Conservation (phyloP, 345 rosid species). For the Populus tremula region DNA sequence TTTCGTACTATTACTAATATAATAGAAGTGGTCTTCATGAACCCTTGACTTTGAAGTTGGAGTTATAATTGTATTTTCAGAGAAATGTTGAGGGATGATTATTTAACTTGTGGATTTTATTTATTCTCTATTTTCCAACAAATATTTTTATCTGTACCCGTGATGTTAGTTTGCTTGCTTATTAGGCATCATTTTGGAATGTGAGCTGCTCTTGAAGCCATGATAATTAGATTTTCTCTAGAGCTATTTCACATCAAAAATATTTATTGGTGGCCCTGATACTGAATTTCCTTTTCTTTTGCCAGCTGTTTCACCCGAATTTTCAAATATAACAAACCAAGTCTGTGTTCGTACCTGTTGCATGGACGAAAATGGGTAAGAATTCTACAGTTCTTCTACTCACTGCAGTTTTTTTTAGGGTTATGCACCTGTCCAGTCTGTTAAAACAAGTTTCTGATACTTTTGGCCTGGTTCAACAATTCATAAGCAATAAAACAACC, state of each 20-base stretch:
- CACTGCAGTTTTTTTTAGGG: background rate
- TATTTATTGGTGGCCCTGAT: background rate
- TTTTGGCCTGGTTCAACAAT: background rate
- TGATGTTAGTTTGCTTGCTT: background rate
- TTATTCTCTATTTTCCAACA: background rate
- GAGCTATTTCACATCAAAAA: background rate
- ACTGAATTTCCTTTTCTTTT: slow-evolving; percentile 2
- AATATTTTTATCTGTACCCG: background rate
- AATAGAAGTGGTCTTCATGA: background rate
- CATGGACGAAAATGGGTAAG: slow-evolving; percentile 87
- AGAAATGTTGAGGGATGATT: background rate
- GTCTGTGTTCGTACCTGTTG: slow-evolving; percentile 47
- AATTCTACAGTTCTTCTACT: background rate
- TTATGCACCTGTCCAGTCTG: background rate
- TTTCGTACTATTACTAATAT: background rate
- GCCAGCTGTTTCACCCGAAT: slow-evolving; percentile 78
- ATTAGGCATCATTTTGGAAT: background rate
- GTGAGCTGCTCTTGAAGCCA: background rate
- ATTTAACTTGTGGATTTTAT: background rate
- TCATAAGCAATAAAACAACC: background rate
- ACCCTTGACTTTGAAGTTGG: background rate
- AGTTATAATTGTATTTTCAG: background rate
- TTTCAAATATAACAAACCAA: slow-evolving; percentile 74
- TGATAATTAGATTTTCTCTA: background rate
- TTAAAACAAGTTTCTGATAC: background rate